Conservation (phyloP, 257 asterid genomes). For the Eucommia ulmoides region DNA sequence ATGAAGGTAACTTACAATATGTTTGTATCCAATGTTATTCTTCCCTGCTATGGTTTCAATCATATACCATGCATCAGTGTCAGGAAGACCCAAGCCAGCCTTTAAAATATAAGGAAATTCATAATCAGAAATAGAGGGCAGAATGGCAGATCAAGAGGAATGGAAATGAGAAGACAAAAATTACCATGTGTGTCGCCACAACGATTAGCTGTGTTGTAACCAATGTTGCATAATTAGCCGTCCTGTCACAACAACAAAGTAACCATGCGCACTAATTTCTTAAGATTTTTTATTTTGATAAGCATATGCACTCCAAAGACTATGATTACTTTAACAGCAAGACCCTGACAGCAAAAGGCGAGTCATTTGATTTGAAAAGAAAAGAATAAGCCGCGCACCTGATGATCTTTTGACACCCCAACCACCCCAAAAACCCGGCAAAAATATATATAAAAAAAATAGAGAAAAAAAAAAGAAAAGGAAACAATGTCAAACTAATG, state of each 20-base stretch:
- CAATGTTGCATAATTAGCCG: conserved; percentile 84
- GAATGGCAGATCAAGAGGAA: conserved; percentile 8
- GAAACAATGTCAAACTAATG: too few relatives aligned
- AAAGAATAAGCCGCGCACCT: too few relatives aligned
- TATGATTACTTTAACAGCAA: background rate
- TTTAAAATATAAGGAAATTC: conserved; percentile 26
- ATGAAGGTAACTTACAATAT: conserved; percentile 53
- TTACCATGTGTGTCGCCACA: conserved; percentile 85
- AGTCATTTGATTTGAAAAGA: background rate
- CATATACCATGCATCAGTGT: conserved; percentile 85
- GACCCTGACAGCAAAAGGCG: background rate
- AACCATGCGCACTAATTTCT: too few relatives aligned
- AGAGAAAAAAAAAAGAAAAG: too few relatives aligned
- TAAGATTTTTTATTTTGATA: too few relatives aligned
- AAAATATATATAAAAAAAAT: too few relatives aligned
- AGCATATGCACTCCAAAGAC: background rate
- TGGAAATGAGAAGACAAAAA: conserved; percentile 8
- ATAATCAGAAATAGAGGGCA: conserved; percentile 14
- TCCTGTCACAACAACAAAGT: conserved; percentile 32
- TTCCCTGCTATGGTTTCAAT: conserved; percentile 94
- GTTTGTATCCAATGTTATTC: conserved; percentile 86
- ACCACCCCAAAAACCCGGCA: too few relatives aligned
- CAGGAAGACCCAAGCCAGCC: conserved; percentile 95
- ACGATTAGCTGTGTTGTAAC: conserved; percentile 82
- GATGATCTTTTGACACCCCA: too few relatives aligned